phyloP scores from a whole-genome alignment of 371 early-diverging fungal genomes.

The Mucor sp. region DNA sequence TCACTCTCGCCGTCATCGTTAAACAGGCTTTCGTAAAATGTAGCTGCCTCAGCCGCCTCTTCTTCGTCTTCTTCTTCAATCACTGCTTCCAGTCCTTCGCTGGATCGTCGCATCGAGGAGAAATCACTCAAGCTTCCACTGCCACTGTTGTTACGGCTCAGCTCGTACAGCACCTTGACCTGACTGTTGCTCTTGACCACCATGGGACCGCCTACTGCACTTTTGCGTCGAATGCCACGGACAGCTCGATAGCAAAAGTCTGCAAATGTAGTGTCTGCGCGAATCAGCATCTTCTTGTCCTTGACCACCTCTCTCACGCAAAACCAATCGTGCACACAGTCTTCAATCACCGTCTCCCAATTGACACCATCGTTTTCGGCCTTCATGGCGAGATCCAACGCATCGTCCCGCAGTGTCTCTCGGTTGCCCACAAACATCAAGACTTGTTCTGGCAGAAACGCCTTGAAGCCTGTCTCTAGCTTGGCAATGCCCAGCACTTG shows the following conservation, averaged over 20 bases:
- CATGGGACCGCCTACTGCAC: not conserved
- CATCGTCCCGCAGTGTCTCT: constrained; percentile 47
- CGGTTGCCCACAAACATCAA: constrained; percentile 42
- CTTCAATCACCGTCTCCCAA: constrained; percentile 39
- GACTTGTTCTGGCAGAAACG: constrained; percentile 32
- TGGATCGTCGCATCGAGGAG: constrained; percentile 18
- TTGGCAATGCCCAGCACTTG: constrained; percentile 41
- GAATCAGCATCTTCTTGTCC: constrained; percentile 33
- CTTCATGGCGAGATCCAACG: constrained; percentile 36
- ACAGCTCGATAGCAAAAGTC: constrained; percentile 40
- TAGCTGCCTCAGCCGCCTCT: not conserved
- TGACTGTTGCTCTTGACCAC: not conserved
- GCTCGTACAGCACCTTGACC: constrained; percentile 16
- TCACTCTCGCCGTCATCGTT: constrained; percentile 12
- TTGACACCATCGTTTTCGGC: constrained; percentile 40
- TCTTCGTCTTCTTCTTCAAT: constrained; percentile 36
- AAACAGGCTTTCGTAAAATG: constrained; percentile 14
- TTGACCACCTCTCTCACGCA: constrained; percentile 48
- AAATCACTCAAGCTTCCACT: constrained; percentile 1
- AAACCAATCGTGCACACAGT: constrained; percentile 52
- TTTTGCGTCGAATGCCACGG: constrained; percentile 2
- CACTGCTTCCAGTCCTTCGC: constrained; percentile 36
- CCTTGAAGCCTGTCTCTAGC: constrained; percentile 39
- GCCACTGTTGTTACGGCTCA: constrained; percentile 2
- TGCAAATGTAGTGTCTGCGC: constrained; percentile 36